Base-by-base conservation (phyloP, 2,329 filamentous ascomycete species). In the Emergomyces pasteurianus region DNA sequence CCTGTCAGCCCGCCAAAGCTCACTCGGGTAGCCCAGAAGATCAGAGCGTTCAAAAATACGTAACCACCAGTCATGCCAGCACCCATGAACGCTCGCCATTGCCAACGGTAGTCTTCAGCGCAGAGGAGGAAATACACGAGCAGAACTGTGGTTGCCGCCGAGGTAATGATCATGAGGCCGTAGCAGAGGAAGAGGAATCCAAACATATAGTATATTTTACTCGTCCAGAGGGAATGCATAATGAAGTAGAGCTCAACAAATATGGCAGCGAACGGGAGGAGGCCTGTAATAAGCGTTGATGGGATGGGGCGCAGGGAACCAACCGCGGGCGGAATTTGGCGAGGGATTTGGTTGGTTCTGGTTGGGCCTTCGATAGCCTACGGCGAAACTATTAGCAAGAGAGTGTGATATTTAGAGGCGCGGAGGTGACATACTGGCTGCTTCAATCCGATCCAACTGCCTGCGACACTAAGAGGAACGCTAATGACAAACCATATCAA, bases 151-250 rank as follows among this genome's bases (percentile, higher is more conserved):
- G 95, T 92, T 0, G 92, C 87, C 0, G 92, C 92, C 62, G 88
- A 91, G 0, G 94, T 97, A 68, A 96, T 88, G 68, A 97, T 90
- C 91, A 99, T 96, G 57, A 99, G 83, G 12, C 89, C 92, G 71
- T 96, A 99, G 81, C 92, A 96, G 61, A 99, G 83, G 81, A 99
- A 99, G 42, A 99, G 80, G 81, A 99, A 99, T 26, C 94, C 94
- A 70, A 99, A 99, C 94, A 99, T 99, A 82, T 99, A 99, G 81
- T 99, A 99, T 66, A 99, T 94, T 76, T 94, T 90, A 79, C 87
- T 92, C 76, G 95, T 96, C 94, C 94, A 99, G 72, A 99, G 92
- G 31, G 90, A 95, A 77, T 87, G 95, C 90, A 99, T 95, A 79
- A 99, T 96, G 77, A 97, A 97, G 81, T 96, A 97, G 2, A 99